Conservation (phyloP, 202 grass and related monocot genomes). For the Bolboschoenoplectus hybrid region DNA sequence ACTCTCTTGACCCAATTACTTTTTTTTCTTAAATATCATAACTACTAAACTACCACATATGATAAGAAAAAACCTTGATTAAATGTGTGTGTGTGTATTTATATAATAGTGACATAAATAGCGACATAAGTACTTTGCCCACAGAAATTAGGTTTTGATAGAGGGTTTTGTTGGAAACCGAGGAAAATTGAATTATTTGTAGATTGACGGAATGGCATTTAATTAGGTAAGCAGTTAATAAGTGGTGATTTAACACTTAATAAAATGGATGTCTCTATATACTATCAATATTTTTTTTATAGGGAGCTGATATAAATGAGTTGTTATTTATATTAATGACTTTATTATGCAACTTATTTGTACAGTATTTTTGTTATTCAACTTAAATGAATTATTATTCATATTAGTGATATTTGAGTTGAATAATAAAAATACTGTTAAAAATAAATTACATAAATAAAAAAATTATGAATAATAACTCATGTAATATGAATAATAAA, state of each 20-base stretch:
- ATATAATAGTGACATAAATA: not conserved
- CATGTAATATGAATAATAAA: too few relatives aligned
- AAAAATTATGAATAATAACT: too few relatives aligned
- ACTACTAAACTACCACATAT: slow-evolving; percentile 27
- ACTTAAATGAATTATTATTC: too few relatives aligned
- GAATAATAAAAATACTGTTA: too few relatives aligned
- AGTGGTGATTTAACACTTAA: not conserved
- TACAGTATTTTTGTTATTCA: too few relatives aligned
- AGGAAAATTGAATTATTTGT: not conserved
- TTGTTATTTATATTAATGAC: too few relatives aligned
- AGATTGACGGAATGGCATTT: not conserved
- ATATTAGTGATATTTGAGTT: too few relatives aligned
- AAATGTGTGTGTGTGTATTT: not conserved
- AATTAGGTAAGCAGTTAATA: not conserved
- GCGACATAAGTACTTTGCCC: not conserved
- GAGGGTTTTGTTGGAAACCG: slow-evolving; percentile 5
- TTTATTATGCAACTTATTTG: too few relatives aligned
- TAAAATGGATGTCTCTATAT: not conserved
- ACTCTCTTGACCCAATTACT: slow-evolving; percentile 21
- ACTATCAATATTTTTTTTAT: too few relatives aligned
- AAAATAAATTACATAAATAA: too few relatives aligned
- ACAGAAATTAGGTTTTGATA: not conserved
- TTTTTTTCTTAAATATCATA: slow-evolving; percentile 21
- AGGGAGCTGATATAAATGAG: too few relatives aligned
- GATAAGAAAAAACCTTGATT: not conserved